phyloP scores from a whole-genome alignment of 2,329 filamentous ascomycete genomes.

The Fusarium succisae region DNA sequence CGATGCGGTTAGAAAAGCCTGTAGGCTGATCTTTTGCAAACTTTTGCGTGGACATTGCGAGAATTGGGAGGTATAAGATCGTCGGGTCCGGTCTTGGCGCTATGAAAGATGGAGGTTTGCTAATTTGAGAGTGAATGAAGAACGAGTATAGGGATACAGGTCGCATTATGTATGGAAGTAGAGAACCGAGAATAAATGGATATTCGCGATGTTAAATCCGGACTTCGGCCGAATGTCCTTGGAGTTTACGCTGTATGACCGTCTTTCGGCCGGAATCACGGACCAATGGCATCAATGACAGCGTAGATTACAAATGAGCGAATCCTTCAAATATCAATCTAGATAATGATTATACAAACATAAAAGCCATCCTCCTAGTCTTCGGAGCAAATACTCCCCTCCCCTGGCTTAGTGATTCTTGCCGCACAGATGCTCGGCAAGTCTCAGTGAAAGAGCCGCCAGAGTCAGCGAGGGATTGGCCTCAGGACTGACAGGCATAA shows the following conservation, averaged over 20 bases:
- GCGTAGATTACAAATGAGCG: neutral
- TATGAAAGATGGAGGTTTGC: too few relatives aligned
- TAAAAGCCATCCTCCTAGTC: accelerated
- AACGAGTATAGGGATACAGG: accelerated
- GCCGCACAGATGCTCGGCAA: constrained; percentile 13
- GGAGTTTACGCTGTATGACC: neutral
- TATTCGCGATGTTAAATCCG: neutral
- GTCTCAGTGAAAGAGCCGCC: constrained; percentile 20
- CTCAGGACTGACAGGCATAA: constrained; percentile 24
- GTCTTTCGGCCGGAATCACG: neutral
- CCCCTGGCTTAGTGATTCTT: neutral
- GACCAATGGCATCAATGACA: neutral
- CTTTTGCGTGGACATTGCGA: neutral
- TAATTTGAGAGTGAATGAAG: accelerated
- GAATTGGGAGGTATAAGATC: too few relatives aligned
- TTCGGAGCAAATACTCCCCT: accelerated
- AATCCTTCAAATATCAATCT: neutral
- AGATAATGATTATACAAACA: neutral
- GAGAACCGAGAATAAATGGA: neutral
- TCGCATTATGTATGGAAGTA: neutral
- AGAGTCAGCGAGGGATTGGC: constrained; percentile 24
- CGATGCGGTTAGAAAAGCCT: constrained; percentile 9
- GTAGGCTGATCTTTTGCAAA: constrained; percentile 4
- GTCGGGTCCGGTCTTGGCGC: too few relatives aligned
- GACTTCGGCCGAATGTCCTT: constrained; percentile 3